phyloP scores from a whole-genome alignment of 2,329 filamentous ascomycete genomes.

The Neurospora crassa region DNA sequence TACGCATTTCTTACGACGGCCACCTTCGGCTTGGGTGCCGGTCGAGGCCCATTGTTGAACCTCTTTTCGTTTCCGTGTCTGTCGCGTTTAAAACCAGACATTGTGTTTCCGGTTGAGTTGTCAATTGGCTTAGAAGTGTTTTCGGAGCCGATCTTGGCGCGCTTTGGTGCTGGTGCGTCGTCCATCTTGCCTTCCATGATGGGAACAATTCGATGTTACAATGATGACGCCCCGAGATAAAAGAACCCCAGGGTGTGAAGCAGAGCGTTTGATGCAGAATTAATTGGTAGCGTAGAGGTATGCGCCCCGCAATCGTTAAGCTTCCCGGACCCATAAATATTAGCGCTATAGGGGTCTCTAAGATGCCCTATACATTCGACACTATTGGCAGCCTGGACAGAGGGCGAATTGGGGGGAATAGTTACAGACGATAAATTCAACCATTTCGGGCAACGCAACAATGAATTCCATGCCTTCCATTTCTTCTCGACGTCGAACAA shows the following conservation, averaged over 20 bases:
- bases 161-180: background rate
- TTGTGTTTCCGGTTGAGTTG: constrained; percentile 17
- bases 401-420: too few species aligned
- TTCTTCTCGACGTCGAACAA: too few species aligned
- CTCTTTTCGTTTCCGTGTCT: constrained; percentile 40
- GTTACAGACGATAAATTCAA: too few species aligned
- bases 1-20: constrained; percentile 36
- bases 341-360: background rate
- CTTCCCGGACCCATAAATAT: background rate
- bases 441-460: too few species aligned
- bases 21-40: constrained; percentile 16
- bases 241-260: constrained; percentile 7
- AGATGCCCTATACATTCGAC: background rate
- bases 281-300: background rate
- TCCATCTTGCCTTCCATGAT: constrained; percentile 3
- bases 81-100: constrained; percentile 42
- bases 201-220: background rate
- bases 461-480: too few species aligned
- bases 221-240: constrained; percentile 5
- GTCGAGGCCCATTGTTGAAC: constrained; percentile 16
- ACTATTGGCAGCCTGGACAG: too few species aligned
- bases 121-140: background rate
- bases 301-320: background rate
- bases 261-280: constrained; percentile 3
- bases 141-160: background rate